Percentiles rank a stretch among this genome's conserved stretches.
These are phyloP conservation scores for Mallotus japonicus DNA, from an alignment of 441 rosid genomes.

Conservation along the genomic window DNA sequence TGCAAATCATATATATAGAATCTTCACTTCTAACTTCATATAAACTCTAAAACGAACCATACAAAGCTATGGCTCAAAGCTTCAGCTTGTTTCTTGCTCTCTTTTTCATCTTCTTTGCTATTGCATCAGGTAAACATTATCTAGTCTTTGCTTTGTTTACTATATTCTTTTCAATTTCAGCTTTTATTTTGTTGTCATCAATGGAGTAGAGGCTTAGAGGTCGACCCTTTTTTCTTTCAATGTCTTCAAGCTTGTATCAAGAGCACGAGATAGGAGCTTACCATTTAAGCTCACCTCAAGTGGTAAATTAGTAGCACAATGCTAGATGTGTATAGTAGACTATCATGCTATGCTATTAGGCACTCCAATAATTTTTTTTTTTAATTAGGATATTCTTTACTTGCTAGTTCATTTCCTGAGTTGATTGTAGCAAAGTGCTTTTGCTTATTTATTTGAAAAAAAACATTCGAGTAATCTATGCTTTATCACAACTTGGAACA, in stretches of 20 bases:
- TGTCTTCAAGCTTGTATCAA: no score
- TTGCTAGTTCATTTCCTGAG: not conserved
- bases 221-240: no score
- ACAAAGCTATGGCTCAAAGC: conserved; percentile 28
- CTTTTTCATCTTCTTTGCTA: conserved; percentile 22
- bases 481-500: not conserved
- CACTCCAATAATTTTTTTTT: no score
- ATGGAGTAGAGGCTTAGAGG: no score
- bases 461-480: not conserved
- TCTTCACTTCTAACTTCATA: not conserved
- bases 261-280: no score
- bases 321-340: no score
- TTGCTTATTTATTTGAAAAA: not conserved
- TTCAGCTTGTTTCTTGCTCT: conserved; percentile 11
- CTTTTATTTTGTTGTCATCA: no score
- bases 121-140: conserved; percentile 39
- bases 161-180: not conserved
- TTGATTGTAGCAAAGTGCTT: no score
- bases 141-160: not conserved
- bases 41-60: not conserved
- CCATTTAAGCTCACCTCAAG: no score
- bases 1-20: conserved; percentile 18
- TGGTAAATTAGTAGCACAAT: no score
- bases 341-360: no score
- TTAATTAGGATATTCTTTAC: not conserved